These are phyloP conservation scores for Sporothrix brasiliensis DNA, from an alignment of 2,329 filamentous ascomycete species.

Conservation along the genomic window DNA sequence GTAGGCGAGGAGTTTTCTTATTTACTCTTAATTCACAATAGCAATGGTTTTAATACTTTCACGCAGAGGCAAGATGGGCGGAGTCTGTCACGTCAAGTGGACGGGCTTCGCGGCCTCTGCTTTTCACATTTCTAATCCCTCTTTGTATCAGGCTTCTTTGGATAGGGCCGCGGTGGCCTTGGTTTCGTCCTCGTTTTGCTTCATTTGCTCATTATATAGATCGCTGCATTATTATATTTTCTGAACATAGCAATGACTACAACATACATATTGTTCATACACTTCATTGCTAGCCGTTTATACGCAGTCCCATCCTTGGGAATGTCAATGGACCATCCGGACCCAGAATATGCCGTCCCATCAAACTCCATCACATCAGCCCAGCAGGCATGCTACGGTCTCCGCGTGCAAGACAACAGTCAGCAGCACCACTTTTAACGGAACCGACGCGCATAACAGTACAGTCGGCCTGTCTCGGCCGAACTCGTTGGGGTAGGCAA, in stretches of 20 bases:
- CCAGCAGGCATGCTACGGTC: neutral
- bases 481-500: neutral
- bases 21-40: slow-evolving; percentile 11
- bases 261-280: no score
- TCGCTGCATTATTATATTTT: neutral
- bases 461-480: neutral
- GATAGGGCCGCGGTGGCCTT: neutral
- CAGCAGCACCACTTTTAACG: neutral
- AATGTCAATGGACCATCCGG: neutral
- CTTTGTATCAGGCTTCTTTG: neutral
- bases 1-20: neutral
- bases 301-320: no score
- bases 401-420: slow-evolving; percentile 7
- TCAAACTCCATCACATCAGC: neutral
- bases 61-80: neutral
- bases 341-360: neutral
- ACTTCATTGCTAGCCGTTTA: no score
- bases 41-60: slow-evolving; percentile 8
- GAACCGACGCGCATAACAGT: neutral
- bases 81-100: neutral
- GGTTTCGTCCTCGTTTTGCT: neutral
- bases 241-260: neutral
- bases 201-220: slow-evolving; percentile 12
- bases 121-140: neutral
- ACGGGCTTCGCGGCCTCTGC: neutral